Conservation (phyloP, 148 eudicot species). For the Rhododendron simsii region DNA sequence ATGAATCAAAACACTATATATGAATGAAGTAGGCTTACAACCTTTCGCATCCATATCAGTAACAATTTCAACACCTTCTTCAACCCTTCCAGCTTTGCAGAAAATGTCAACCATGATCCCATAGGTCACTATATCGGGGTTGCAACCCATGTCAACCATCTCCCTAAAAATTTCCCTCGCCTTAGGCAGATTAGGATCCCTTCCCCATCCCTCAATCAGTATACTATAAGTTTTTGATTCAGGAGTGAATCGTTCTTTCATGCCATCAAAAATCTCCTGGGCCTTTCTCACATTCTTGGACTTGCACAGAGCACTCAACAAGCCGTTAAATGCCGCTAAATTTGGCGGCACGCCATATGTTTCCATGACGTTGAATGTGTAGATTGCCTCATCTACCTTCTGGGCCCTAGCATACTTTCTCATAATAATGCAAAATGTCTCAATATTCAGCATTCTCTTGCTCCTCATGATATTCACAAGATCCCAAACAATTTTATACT, state of each 20-base stretch:
- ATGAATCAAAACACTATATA: slow-evolving; percentile 76
- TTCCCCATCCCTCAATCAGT: slow-evolving; percentile 89
- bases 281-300: slow-evolving; percentile 87
- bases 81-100: slow-evolving; percentile 80
- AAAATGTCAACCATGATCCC: slow-evolving; percentile 83
- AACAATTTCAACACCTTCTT: slow-evolving; percentile 69
- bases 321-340: slow-evolving; percentile 82
- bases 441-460: slow-evolving; percentile 66
- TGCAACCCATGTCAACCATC: slow-evolving; percentile 62
- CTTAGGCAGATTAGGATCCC: slow-evolving; percentile 73
- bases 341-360: slow-evolving; percentile 58
- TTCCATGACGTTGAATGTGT: slow-evolving; percentile 76
- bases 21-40: slow-evolving; percentile 68
- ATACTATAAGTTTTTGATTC: slow-evolving; percentile 77
- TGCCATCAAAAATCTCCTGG: slow-evolving; percentile 77
- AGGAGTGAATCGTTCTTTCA: slow-evolving; percentile 54
- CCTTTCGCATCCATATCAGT: slow-evolving; percentile 58
- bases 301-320: slow-evolving; percentile 86
- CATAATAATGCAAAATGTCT: slow-evolving; percentile 93
- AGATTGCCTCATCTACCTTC: slow-evolving; percentile 89
- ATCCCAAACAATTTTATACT: slow-evolving; percentile 89
- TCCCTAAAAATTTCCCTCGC: slow-evolving; percentile 70
- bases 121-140: slow-evolving; percentile 81
- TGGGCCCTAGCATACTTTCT: slow-evolving; percentile 86
- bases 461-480: slow-evolving; percentile 68